These are phyloP conservation scores for Amaranthus hypochondriacus DNA, from an alignment of 148 eudicot genomes.

Conservation along the genomic window DNA sequence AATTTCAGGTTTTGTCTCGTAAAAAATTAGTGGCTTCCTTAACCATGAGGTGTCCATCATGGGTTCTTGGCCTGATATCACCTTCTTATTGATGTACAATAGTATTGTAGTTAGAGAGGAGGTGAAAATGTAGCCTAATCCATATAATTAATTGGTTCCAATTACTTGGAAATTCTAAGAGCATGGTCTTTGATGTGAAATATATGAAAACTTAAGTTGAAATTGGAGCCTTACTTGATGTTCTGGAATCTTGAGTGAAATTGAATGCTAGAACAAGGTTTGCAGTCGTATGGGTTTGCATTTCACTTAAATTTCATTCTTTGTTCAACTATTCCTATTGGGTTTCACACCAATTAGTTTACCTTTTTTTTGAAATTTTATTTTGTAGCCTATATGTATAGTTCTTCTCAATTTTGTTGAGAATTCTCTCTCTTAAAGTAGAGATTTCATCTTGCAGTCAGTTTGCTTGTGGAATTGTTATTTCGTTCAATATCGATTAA, in stretches of 20 bases:
- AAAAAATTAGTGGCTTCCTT: too few species aligned
- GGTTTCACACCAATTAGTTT: not conserved
- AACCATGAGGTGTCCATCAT: not conserved
- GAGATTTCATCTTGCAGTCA: not conserved
- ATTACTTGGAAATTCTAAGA: not conserved
- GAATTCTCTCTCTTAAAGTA: not conserved
- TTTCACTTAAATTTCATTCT: not conserved
- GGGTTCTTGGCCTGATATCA: not conserved
- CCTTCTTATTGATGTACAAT: not conserved
- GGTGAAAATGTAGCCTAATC: not conserved
- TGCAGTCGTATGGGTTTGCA: not conserved
- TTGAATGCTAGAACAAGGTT: not conserved
- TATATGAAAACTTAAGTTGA: not conserved
- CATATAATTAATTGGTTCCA: not conserved
- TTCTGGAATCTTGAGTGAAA: not conserved
- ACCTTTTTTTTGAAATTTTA: not conserved
- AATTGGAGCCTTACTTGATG: not conserved
- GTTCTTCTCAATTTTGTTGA: not conserved
- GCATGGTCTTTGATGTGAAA: not conserved
- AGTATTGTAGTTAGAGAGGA: not conserved
- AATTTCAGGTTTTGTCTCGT: not conserved
- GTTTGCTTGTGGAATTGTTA: not conserved
- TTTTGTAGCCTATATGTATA: not conserved
- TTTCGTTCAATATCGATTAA: too few species aligned
- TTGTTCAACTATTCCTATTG: not conserved